Conservation (phyloP, 2,329 filamentous ascomycete species). For the Colletotrichum filicis region DNA sequence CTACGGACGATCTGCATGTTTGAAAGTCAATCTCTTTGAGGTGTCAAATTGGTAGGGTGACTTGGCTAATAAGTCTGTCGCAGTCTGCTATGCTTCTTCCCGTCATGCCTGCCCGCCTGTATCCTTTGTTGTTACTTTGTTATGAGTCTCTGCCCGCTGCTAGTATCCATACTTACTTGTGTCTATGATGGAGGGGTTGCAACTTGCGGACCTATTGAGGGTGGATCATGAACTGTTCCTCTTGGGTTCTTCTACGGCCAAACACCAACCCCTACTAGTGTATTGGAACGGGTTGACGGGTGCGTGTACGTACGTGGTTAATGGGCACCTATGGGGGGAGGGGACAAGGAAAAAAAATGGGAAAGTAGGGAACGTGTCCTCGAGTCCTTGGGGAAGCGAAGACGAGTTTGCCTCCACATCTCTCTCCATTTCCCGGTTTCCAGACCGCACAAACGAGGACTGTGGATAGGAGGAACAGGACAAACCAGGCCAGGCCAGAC, state of each 20-base stretch:
- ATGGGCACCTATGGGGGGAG: background rate
- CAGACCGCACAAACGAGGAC: background rate
- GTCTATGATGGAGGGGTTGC: background rate
- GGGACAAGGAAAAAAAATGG: constrained; percentile 2
- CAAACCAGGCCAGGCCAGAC: constrained; percentile 19
- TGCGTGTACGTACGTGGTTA: constrained; percentile 14
- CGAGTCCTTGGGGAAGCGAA: constrained; percentile 29
- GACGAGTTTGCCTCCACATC: constrained; percentile 15
- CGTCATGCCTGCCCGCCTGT: background rate
- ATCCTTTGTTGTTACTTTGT: background rate
- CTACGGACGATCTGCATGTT: background rate
- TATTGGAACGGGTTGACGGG: constrained; percentile 1
- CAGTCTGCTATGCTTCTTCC: background rate
- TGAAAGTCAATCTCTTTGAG: background rate
- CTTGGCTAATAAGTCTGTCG: background rate
- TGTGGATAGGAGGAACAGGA: background rate
- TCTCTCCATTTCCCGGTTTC: constrained; percentile 18
- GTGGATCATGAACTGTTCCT: background rate
- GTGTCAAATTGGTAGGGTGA: background rate
- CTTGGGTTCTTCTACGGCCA: background rate
- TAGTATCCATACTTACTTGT: background rate
- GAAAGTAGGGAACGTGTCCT: constrained; percentile 32
- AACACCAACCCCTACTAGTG: constrained; percentile 6
- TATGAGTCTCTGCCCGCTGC: background rate
- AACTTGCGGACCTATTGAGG: background rate